phyloP scores from a whole-genome alignment of 495 filamentous ascomycete species.

The Letharia columbiana region DNA sequence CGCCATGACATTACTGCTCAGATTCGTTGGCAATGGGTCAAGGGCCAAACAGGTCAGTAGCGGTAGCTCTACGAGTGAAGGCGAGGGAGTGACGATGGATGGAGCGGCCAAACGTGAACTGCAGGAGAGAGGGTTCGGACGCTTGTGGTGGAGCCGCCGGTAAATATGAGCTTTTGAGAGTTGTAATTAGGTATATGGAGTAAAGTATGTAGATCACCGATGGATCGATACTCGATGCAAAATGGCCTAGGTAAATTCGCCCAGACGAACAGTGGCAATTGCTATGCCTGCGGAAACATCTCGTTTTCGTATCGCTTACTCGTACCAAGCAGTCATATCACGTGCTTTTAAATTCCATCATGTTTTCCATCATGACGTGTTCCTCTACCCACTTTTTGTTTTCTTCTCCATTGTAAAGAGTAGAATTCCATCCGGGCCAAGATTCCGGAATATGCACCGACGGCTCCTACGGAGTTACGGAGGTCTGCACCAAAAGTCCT shows the following conservation, averaged over 20 bases:
- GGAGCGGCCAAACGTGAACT: slow-evolving; percentile 62
- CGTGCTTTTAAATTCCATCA: no score
- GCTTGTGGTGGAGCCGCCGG: slow-evolving; percentile 41
- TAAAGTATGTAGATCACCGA: no score
- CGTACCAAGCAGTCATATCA: no score
- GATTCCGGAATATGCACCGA: neutral
- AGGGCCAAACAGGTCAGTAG: slow-evolving; percentile 40
- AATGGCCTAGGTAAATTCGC: neutral
- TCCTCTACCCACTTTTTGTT: no score
- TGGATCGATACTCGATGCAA: neutral
- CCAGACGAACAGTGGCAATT: no score
- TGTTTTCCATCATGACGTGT: no score
- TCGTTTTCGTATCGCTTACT: no score
- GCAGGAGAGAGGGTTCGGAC: slow-evolving; percentile 57
- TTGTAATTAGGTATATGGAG: neutral
- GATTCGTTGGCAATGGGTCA: slow-evolving; percentile 49
- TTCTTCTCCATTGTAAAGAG: no score
- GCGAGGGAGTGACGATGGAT: slow-evolving; percentile 48
- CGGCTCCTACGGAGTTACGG: no score
- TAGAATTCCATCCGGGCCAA: neutral
- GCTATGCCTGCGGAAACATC: no score
- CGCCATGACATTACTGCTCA: slow-evolving; percentile 57
- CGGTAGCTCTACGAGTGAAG: slow-evolving; percentile 34
- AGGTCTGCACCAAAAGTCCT: no score
- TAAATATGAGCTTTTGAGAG: neutral